Evolutionary conservation across 352 stramenopile species (phyloP).

Genomic region (Globisporangium cystogenes): DNA sequence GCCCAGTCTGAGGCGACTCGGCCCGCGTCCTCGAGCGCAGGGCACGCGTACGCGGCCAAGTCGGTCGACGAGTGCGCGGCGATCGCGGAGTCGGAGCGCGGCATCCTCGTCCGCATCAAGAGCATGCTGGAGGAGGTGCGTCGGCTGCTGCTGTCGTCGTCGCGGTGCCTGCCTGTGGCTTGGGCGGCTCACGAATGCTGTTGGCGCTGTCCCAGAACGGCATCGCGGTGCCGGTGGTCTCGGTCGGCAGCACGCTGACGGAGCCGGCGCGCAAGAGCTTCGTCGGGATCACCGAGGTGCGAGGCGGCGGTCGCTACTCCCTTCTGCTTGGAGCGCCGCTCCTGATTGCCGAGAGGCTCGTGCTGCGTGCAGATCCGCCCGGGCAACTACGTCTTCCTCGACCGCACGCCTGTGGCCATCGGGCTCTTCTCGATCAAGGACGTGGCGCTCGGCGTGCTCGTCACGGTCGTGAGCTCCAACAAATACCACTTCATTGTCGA

Average conservation of each 20-base stretch:
- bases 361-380: constrained; percentile 35
- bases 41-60: constrained; percentile 53
- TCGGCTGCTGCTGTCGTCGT: not conserved
- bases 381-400: constrained; percentile 73
- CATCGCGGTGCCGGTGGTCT: constrained; percentile 51
- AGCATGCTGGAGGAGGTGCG: constrained; percentile 32
- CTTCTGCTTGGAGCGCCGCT: not conserved
- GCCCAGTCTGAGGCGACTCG: not conserved
- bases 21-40: constrained; percentile 12
- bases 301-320: not conserved
- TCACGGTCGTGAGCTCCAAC: constrained; percentile 69
- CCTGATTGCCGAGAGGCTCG: not conserved
- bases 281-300: constrained; percentile 60
- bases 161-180: not conserved
- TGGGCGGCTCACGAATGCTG: not conserved
- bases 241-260: constrained; percentile 60
- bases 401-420: constrained; percentile 67
- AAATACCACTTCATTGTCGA: constrained; percentile 75
- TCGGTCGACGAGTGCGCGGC: constrained; percentile 38
- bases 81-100: constrained; percentile 52
- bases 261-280: constrained; percentile 57
- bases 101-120: constrained; percentile 67
- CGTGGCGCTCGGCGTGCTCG: constrained; percentile 49
- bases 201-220: constrained; percentile 19
- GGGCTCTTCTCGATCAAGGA: constrained; percentile 53